Evolutionary conservation across 1,139 yeast species (phyloP).

Genomic region (Debaryomyces udenii): DNA sequence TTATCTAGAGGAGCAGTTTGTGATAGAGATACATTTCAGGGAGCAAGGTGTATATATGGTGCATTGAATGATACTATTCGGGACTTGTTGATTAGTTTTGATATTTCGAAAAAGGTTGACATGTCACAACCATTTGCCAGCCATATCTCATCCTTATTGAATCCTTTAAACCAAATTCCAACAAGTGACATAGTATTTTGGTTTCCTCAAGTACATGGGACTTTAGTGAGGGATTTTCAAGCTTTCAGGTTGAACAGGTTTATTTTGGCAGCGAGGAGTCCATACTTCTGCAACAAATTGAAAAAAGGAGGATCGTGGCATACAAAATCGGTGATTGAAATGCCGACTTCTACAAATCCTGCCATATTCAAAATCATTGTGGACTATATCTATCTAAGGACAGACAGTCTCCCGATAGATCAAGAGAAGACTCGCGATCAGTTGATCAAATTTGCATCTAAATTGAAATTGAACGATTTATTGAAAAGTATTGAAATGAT

Average conservation of each 20-base stretch:
- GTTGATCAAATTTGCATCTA: conserved; percentile 35
- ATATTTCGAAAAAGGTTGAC: conserved; percentile 70
- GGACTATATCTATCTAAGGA: conserved; percentile 55
- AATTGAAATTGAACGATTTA: conserved; percentile 41
- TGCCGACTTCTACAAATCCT: conserved; percentile 26
- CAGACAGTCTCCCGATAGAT: conserved; percentile 31
- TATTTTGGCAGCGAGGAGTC: conserved; percentile 42
- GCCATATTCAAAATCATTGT: conserved; percentile 42
- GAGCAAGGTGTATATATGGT: conserved; percentile 78
- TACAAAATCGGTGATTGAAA: conserved; percentile 21
- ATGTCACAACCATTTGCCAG: conserved; percentile 74
- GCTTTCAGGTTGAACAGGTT: conserved; percentile 41
- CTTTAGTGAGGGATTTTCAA: conserved; percentile 16
- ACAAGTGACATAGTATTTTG: conserved; percentile 43
- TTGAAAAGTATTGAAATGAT: conserved; percentile 30
- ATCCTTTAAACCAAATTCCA: conserved; percentile 27
- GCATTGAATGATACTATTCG: conserved; percentile 71
- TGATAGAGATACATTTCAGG: conserved; percentile 78
- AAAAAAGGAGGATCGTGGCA: conserved; percentile 30
- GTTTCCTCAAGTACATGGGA: conserved; percentile 25
- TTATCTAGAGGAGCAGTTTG: conserved; percentile 70
- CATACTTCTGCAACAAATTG: conserved; percentile 29
- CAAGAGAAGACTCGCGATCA: conserved; percentile 28
- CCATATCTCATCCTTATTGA: conserved; percentile 58
- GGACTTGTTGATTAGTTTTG: conserved; percentile 58